Evolutionary conservation across 2,329 filamentous ascomycete species (phyloP).

Genomic region (Aspergillus sp.): DNA sequence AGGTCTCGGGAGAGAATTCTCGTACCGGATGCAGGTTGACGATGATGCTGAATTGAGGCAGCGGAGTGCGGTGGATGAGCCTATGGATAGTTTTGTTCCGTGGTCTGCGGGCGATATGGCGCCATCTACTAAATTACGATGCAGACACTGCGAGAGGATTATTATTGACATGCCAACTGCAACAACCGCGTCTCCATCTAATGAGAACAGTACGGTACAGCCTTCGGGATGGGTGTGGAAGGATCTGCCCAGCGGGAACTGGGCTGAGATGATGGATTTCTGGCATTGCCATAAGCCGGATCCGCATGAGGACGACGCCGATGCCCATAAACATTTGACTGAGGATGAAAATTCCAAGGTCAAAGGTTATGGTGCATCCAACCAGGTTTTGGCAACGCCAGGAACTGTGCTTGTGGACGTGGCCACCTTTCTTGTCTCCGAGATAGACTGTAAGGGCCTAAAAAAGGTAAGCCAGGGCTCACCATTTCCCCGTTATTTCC

Average conservation of each 20-base stretch:
- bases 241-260: constrained; percentile 91
- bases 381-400: constrained; percentile 64
- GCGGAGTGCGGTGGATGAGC: constrained; percentile 19
- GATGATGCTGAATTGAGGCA: constrained; percentile 23
- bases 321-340: constrained; percentile 26
- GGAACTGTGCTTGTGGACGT: constrained; percentile 79
- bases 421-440: constrained; percentile 69
- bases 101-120: constrained; percentile 42
- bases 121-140: constrained; percentile 33
- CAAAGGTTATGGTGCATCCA: constrained; percentile 83
- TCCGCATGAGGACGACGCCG: constrained; percentile 45
- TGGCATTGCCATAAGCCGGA: constrained; percentile 98
- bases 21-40: constrained; percentile 55
- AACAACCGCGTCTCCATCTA: background rate
- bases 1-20: constrained; percentile 43
- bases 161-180: constrained; percentile 25
- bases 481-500: background rate
- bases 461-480: constrained; percentile 33
- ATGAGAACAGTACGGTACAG: background rate
- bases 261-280: constrained; percentile 99
- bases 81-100: constrained; percentile 34
- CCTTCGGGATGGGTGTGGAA: constrained; percentile 66
- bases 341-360: constrained; percentile 52
- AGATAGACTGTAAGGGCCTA: constrained; percentile 61
- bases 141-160: constrained; percentile 35